These are phyloP conservation scores for Obba rivulosa DNA, from an alignment of 768 basidiomycete species.

Conservation along the genomic window DNA sequence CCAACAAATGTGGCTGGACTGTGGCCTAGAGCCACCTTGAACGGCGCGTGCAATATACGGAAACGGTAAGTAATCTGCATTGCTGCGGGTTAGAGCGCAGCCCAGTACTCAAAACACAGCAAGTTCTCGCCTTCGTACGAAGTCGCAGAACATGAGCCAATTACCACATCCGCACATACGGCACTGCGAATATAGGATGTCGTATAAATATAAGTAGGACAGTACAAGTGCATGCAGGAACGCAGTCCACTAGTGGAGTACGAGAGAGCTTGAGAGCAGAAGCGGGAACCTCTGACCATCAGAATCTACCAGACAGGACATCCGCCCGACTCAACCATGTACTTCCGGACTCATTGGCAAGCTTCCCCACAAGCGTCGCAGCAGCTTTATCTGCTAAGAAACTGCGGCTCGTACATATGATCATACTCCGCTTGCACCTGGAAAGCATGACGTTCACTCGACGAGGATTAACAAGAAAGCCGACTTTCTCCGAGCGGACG, in stretches of 20 bases:
- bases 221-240: not conserved
- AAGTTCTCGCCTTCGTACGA: too few relatives aligned
- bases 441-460: conserved; percentile 33
- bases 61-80: too few relatives aligned
- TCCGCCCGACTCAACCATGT: conserved; percentile 10
- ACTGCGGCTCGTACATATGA: conserved; percentile 20
- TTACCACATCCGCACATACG: too few relatives aligned
- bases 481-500: conserved; percentile 25
- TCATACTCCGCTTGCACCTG: conserved; percentile 28
- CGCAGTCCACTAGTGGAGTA: too few relatives aligned
- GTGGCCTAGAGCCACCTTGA: too few relatives aligned
- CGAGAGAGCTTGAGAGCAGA: too few relatives aligned
- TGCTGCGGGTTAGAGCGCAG: too few relatives aligned
- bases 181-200: not conserved
- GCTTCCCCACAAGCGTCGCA: conserved; percentile 21
- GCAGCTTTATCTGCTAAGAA: conserved; percentile 17
- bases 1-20: too few relatives aligned
- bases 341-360: conserved; percentile 15
- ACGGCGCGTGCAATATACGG: too few relatives aligned
- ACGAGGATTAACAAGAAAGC: conserved; percentile 24
- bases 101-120: too few relatives aligned
- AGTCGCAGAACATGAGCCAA: too few relatives aligned
- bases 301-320: conserved; percentile 5
- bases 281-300: not conserved
- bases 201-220: not conserved